Percentiles rank a stretch among this genome's conserved stretches.
Conservation (phyloP, 2,329 filamentous ascomycete species). For the Colletotrichum sp. region DNA sequence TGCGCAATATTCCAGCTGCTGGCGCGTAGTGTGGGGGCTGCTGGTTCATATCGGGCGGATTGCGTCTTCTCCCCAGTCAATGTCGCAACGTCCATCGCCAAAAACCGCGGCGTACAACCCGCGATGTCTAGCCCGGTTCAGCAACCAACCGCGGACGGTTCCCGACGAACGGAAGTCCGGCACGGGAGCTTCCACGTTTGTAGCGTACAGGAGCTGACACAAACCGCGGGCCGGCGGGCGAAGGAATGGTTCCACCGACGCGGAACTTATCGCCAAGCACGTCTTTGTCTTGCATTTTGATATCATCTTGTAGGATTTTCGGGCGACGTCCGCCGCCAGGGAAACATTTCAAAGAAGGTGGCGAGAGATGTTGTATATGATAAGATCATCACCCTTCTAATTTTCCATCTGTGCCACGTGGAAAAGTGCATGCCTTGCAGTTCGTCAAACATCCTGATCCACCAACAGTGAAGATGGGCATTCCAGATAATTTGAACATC, state of each 20-base stretch:
- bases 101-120: not conserved
- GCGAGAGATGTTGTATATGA: not conserved
- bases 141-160: not conserved
- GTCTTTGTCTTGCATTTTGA: conserved; percentile 2
- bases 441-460: not conserved
- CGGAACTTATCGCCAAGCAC: not conserved
- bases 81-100: not conserved
- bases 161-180: not conserved
- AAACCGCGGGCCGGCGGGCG: no score
- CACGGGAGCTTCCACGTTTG: not conserved
- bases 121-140: not conserved
- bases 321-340: not conserved
- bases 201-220: no score
- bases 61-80: conserved; percentile 4
- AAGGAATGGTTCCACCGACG: not conserved
- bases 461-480: not conserved
- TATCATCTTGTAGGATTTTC: conserved; percentile 2
- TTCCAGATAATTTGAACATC: not conserved
- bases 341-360: not conserved
- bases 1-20: not conserved
- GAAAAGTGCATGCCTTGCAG: not conserved
- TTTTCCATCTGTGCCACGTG: not conserved
- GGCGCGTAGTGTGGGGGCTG: not conserved
- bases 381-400: not conserved
- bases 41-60: not conserved